Evolutionary conservation across 2,329 filamentous ascomycete genomes (phyloP).

Genomic region (Intubia oerlemansii): DNA sequence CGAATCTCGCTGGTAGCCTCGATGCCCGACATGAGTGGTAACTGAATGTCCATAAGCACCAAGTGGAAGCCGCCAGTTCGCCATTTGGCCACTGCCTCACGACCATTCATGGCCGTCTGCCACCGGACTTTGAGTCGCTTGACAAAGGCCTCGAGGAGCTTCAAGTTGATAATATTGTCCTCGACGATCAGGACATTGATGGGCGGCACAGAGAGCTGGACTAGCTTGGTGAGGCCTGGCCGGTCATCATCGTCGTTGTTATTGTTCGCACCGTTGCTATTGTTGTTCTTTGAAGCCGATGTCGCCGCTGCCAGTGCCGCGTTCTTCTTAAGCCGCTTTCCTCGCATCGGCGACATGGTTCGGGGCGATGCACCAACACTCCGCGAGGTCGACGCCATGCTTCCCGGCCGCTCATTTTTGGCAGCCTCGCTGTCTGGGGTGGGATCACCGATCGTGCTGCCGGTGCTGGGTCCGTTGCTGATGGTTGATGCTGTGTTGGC

Average conservation of each 20-base stretch:
- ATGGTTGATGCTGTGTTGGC: too few species aligned
- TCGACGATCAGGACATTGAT: conserved; percentile 97
- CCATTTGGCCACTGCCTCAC: conserved; percentile 88
- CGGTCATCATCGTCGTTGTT: conserved; percentile 11
- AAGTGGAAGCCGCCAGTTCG: conserved; percentile 80
- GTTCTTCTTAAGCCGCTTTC: conserved; percentile 33
- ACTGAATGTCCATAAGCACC: conserved; percentile 95
- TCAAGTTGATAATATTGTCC: conserved; percentile 95
- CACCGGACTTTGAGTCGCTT: conserved; percentile 88
- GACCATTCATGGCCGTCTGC: conserved; percentile 92
- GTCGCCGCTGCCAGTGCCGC: not conserved
- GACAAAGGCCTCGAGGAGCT: conserved; percentile 85
- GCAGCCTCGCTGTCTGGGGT: not conserved
- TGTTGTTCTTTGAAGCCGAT: not conserved
- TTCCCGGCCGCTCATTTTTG: conserved; percentile 1
- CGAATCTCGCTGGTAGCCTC: conserved; percentile 92
- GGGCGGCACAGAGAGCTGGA: conserved; percentile 68
- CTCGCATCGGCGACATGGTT: conserved; percentile 16
- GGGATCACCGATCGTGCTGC: too few species aligned
- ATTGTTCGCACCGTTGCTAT: not conserved
- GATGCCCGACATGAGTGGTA: conserved; percentile 89
- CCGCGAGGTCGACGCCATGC: not conserved
- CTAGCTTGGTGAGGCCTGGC: conserved; percentile 28
- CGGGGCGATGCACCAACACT: conserved; percentile 19
- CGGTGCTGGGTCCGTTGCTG: too few species aligned